Evolutionary conservation across 1,284 basidiomycete genomes (phyloP).

Genomic region (Boletus smithii): DNA sequence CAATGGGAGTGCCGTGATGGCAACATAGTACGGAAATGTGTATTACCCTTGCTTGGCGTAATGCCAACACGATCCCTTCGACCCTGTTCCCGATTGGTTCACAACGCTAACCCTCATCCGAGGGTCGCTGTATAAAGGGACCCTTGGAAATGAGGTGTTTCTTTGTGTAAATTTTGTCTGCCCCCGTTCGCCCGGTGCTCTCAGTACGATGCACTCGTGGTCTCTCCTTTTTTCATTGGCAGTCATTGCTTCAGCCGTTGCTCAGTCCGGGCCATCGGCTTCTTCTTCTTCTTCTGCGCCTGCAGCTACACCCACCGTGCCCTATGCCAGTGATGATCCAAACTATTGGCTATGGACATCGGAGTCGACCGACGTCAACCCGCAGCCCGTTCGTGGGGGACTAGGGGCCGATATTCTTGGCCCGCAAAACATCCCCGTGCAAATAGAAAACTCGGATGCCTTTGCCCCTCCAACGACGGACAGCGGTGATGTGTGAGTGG

Average conservation of each 20-base stretch:
- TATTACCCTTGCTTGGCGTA: slow-evolving; percentile 6
- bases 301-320: slow-evolving; percentile 27
- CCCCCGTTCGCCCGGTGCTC: slow-evolving; percentile 13
- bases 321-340: slow-evolving; percentile 34
- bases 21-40: not conserved
- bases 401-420: slow-evolving; percentile 45
- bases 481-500: slow-evolving; percentile 35
- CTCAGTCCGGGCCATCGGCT: slow-evolving; percentile 21
- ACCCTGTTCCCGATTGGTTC: slow-evolving; percentile 11
- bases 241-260: slow-evolving; percentile 21
- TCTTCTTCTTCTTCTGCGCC: slow-evolving; percentile 20
- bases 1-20: not conserved
- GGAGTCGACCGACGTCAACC: slow-evolving; percentile 21
- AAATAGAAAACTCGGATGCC: slow-evolving; percentile 46
- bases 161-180: slow-evolving; percentile 22
- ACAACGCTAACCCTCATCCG: not conserved
- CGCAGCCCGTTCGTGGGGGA: slow-evolving; percentile 38
- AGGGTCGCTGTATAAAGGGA: slow-evolving; percentile 23
- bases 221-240: slow-evolving; percentile 28
- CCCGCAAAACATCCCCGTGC: slow-evolving; percentile 46
- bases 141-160: not conserved
- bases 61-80: not conserved
- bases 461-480: slow-evolving; percentile 56
- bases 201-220: slow-evolving; percentile 26
- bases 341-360: slow-evolving; percentile 33